These are phyloP conservation scores for Peziza echinospora DNA, from an alignment of 495 filamentous ascomycete genomes.

Conservation along the genomic window DNA sequence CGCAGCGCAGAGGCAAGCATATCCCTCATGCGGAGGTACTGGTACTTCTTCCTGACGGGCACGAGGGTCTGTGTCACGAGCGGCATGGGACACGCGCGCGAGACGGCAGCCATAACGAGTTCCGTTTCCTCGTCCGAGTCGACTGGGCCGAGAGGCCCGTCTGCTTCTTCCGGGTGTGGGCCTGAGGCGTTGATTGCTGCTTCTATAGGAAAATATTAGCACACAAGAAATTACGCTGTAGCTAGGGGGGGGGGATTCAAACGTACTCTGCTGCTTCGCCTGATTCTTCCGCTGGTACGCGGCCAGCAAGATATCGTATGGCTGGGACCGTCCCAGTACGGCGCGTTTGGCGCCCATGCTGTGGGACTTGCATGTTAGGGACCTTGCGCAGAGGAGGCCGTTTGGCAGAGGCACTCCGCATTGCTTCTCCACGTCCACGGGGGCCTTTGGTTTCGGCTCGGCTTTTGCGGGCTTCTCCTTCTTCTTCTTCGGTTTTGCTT, in stretches of 20 bases:
- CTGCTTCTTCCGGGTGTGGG: slow-evolving; percentile 71
- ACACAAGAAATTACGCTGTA: neutral
- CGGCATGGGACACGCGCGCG: slow-evolving; percentile 51
- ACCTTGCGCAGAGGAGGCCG: slow-evolving; percentile 73
- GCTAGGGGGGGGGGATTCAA: slow-evolving; percentile 12
- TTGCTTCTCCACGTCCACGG: slow-evolving; percentile 92
- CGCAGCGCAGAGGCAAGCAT: slow-evolving; percentile 55
- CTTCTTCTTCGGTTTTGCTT: slow-evolving; percentile 72
- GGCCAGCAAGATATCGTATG: slow-evolving; percentile 82
- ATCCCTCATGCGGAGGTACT: slow-evolving; percentile 68
- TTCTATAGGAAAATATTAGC: slow-evolving; percentile 32
- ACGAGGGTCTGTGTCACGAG: slow-evolving; percentile 43
- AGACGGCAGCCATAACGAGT: slow-evolving; percentile 63
- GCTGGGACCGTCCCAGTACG: slow-evolving; percentile 71
- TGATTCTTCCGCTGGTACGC: slow-evolving; percentile 99
- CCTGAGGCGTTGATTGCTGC: slow-evolving; percentile 85
- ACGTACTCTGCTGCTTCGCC: slow-evolving; percentile 74
- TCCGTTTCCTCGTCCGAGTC: slow-evolving; percentile 89
- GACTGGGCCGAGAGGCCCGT: slow-evolving; percentile 43
- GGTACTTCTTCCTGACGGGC: slow-evolving; percentile 50
- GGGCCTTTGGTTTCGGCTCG: slow-evolving; percentile 74
- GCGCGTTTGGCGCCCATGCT: slow-evolving; percentile 88
- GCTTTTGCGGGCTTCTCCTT: slow-evolving; percentile 82
- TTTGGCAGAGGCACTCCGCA: slow-evolving; percentile 75
- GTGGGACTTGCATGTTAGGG: slow-evolving; percentile 89